A percentile compares a stretch with the other conserved stretches of the same genome.
These are phyloP conservation scores for Aspergillus bertholletiae DNA, from an alignment of 495 filamentous ascomycete genomes.

Conservation along the genomic window DNA sequence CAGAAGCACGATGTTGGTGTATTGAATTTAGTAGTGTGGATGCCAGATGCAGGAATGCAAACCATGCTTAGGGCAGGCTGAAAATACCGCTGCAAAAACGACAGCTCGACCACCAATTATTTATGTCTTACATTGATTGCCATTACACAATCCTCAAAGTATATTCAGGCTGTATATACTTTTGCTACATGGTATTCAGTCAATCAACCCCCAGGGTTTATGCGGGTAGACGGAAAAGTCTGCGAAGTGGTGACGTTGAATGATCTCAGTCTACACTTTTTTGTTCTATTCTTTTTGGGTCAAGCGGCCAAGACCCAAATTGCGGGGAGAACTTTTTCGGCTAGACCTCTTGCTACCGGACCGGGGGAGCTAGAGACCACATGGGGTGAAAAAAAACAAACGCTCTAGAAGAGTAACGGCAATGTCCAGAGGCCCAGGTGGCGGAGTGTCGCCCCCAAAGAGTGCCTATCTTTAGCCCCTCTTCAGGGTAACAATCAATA, in stretches of 20 bases:
- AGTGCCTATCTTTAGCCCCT: background rate
- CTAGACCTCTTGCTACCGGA: conserved; percentile 12
- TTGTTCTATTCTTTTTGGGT: background rate
- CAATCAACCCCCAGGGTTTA: background rate
- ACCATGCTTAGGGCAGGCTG: background rate
- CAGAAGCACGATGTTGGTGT: conserved; percentile 5
- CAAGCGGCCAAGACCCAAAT: conserved; percentile 10
- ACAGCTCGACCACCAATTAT: background rate
- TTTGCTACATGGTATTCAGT: background rate
- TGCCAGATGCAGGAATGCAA: background rate
- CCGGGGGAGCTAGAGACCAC: conserved; percentile 9
- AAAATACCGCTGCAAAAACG: conserved; percentile 8
- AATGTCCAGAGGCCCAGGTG: background rate
- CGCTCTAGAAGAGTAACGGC: background rate
- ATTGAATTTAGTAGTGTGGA: background rate
- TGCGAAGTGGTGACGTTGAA: conserved; percentile 20
- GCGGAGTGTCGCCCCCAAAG: background rate
- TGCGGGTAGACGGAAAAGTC: conserved; percentile 14
- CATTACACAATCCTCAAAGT: conserved; percentile 11
- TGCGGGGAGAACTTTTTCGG: conserved; percentile 21
- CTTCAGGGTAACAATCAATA: conserved; percentile 9
- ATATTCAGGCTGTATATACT: background rate
- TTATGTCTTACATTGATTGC: background rate
- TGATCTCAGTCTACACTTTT: conserved; percentile 9
- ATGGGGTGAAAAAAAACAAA: background rate